Base-by-base conservation (phyloP, 257 asterid species). In the Cinchona pubescens region DNA sequence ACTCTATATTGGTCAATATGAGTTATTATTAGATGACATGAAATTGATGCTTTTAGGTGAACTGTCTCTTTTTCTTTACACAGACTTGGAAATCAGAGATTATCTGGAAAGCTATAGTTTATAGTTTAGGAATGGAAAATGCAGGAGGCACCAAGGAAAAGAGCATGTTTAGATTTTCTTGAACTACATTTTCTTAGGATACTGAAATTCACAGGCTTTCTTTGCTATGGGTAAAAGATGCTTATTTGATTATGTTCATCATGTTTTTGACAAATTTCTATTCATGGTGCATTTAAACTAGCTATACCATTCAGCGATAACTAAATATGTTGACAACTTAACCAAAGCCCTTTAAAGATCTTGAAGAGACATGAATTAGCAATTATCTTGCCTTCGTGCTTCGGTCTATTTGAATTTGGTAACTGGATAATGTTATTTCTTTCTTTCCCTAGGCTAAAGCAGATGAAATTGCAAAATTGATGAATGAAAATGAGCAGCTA, bases 401-500 rank as follows among this genome's bases (percentile, higher is more conserved):
- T 34, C 43, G 13, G 15, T 53, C 59, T 53, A 65, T 62, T 35
- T 53, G 42, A 35, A 58, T 37, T 46, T 21, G 14, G 59, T 51
- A 74, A 19, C 18, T 10, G 3, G 53, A 25, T 34, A 14, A n/a
- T 18, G 62, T 45, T 49, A 67, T 61, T n/a, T 48, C 53, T 70
- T 48, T 73, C 77, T 76, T 79, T 81, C 73, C 80, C 84, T 29
- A 93, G 98, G 91, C 93, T 76, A 93, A 93, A 85, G 98, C 98
- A 81, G 96, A 93, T 87, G 98, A 93, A 84, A 88, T 93, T 76
- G 90, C 98, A 53, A 93, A 85, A 75, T 75, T 93, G 90, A 91
- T 90, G 96, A 90, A 86, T 77, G 96, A 93, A 81, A 93, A 93
- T 27, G 97, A 93, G 91, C 97, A 88, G 84, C 82, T 90, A 78